phyloP scores from a whole-genome alignment of 768 basidiomycete species.

The Hypsizygus marmoreus region DNA sequence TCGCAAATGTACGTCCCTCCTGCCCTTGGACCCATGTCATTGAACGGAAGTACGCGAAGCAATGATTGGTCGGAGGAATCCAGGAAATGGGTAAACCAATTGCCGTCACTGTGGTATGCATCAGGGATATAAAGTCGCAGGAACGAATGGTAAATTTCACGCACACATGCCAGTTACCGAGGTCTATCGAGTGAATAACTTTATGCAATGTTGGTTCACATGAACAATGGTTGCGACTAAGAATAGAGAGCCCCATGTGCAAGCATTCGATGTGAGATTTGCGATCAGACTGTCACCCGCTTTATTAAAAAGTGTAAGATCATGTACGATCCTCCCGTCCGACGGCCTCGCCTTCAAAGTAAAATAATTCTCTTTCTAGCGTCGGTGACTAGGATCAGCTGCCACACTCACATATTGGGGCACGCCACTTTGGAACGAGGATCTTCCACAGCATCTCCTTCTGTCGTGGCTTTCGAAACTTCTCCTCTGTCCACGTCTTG shows the following conservation, averaged over 20 bases:
- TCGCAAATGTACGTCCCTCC: conserved; percentile 6
- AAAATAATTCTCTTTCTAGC: neutral
- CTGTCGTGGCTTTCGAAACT: conserved; percentile 4
- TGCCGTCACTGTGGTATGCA: neutral
- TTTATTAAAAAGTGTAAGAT: conserved; percentile 7
- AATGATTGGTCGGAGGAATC: conserved; percentile 6
- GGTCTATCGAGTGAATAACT: conserved; percentile 2
- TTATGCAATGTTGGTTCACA: neutral
- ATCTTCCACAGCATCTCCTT: conserved; percentile 3
- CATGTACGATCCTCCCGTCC: conserved; percentile 1
- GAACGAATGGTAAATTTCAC: neutral
- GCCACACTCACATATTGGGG: conserved; percentile 1
- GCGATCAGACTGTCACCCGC: conserved; percentile 7
- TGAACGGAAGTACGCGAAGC: conserved; percentile 3
- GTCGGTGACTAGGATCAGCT: no score
- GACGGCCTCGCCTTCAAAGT: conserved; percentile 1
- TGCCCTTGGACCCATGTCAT: neutral
- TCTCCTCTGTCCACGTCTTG: conserved; percentile 3
- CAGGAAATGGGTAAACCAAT: conserved; percentile 9
- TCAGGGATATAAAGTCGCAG: neutral
- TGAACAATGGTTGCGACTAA: neutral
- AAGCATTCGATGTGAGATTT: conserved; percentile 1
- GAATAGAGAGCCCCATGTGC: neutral
- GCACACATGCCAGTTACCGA: conserved; percentile 7
- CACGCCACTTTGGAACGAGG: conserved; percentile 2